These are phyloP conservation scores for Penicillium bovifimosum DNA, from an alignment of 495 filamentous ascomycete genomes.

Conservation along the genomic window DNA sequence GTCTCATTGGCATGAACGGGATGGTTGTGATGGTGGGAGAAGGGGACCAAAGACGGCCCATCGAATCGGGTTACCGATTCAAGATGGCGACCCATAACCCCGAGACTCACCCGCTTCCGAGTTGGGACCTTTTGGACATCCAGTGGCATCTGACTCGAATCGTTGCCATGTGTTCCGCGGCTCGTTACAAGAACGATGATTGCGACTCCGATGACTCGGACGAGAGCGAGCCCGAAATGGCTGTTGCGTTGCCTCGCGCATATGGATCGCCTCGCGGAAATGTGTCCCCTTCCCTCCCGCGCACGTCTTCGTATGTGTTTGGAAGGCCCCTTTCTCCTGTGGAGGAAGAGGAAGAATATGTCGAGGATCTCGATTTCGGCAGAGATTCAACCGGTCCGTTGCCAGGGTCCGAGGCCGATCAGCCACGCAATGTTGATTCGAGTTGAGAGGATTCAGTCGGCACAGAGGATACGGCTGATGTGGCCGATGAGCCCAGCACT, in stretches of 20 bases:
- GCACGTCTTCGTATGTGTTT: no score
- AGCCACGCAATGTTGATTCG: background rate
- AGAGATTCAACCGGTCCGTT: background rate
- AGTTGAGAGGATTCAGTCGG: background rate
- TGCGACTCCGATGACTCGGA: slow-evolving; percentile 9
- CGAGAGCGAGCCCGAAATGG: no score
- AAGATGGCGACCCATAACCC: no score
- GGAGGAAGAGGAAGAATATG: no score
- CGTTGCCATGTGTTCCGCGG: slow-evolving; percentile 7
- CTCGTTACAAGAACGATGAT: slow-evolving; percentile 16
- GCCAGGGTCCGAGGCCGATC: background rate
- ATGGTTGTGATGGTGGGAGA: background rate
- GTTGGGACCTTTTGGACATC: slow-evolving; percentile 17
- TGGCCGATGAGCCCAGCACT: no score
- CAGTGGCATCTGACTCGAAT: slow-evolving; percentile 12
- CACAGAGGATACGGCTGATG: no score
- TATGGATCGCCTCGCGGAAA: no score
- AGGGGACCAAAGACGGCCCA: no score
- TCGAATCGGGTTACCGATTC: no score
- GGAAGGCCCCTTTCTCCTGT: no score
- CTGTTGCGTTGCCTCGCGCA: background rate
- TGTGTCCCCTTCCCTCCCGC: no score
- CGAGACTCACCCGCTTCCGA: no score
- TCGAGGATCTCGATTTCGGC: background rate
- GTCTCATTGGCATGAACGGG: background rate